Percentiles rank a stretch among this genome's conserved stretches.
Evolutionary conservation across 139 green algal species (phyloP).

Genomic region (Gonium pectorale): DNA sequence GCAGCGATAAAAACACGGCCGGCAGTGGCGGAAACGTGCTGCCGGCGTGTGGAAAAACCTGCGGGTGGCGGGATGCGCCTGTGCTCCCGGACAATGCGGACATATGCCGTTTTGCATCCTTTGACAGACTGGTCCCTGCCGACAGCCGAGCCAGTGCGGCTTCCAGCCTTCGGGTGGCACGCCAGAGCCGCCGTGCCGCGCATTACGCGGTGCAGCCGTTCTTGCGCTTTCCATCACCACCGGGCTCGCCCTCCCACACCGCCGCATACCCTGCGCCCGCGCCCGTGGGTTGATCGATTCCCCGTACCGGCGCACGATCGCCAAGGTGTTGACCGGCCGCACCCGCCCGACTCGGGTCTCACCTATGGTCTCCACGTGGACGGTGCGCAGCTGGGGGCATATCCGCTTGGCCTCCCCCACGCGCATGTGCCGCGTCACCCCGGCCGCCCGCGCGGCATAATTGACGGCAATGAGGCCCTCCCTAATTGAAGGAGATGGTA

Average conservation of each 20-base stretch:
- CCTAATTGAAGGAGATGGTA: neutral
- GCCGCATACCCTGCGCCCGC: too few relatives aligned
- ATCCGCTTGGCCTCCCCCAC: constrained; percentile 72
- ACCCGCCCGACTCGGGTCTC: neutral
- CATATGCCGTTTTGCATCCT: neutral
- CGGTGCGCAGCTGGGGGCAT: constrained; percentile 84
- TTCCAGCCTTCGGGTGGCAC: too few relatives aligned
- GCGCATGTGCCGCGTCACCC: constrained; percentile 87
- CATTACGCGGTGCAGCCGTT: too few relatives aligned
- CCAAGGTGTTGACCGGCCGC: neutral
- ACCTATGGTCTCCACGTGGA: constrained; percentile 94
- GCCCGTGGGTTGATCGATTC: too few relatives aligned
- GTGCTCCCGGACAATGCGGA: neutral
- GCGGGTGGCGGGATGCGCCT: neutral
- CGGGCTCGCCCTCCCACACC: too few relatives aligned
- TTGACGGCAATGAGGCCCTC: constrained; percentile 89
- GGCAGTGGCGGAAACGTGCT: neutral
- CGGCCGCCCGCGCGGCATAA: constrained; percentile 84
- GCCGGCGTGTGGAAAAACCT: constrained; percentile 6
- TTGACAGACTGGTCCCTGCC: too few relatives aligned
- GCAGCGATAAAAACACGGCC: constrained; percentile 26
- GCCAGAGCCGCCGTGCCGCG: too few relatives aligned
- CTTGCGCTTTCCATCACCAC: too few relatives aligned
- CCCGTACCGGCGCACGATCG: too few relatives aligned
- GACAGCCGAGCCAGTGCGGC: too few relatives aligned